Conservation (phyloP, 129 eudicot species). For the Calendula officinalis region DNA sequence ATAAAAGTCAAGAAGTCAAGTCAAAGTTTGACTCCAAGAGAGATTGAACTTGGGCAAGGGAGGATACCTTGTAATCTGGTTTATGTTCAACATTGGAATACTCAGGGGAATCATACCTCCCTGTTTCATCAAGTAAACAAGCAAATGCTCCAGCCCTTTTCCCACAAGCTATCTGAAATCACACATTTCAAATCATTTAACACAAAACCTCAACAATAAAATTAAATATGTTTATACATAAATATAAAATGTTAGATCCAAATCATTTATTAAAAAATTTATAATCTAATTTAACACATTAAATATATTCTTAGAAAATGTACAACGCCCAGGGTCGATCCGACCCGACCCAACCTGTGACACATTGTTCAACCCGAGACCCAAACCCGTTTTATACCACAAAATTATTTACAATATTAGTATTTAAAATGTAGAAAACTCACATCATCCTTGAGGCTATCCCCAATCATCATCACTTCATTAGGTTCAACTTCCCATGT, state of each 20-base stretch:
- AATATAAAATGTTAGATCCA: too few relatives aligned
- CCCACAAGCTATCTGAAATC: conserved; percentile 90
- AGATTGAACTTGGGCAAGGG: conserved; percentile 63
- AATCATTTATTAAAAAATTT: too few relatives aligned
- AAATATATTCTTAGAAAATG: too few relatives aligned
- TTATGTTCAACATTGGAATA: conserved; percentile 59
- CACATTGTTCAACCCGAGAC: too few relatives aligned
- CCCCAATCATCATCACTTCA: conserved; percentile 99
- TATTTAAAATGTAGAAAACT: conserved; percentile 35
- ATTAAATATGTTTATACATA: neutral
- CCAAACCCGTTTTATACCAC: too few relatives aligned
- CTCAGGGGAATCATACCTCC: conserved; percentile 80
- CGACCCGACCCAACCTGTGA: too few relatives aligned
- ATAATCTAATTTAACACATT: too few relatives aligned
- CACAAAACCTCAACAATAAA: neutral
- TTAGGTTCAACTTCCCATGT: conserved; percentile 74
- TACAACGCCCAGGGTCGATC: too few relatives aligned
- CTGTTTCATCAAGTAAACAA: conserved; percentile 93
- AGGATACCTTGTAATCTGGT: conserved; percentile 93
- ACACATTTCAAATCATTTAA: conserved; percentile 10
- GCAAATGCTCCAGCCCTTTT: conserved; percentile 93
- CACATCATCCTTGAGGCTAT: conserved; percentile 95
- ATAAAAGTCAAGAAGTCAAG: conserved; percentile 45
- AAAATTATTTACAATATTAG: too few relatives aligned
- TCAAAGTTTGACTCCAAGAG: conserved; percentile 68